Evolutionary conservation across 164 flowering plant genomes (phyloP), one percentile per base, ranked within the genome.

Genomic region (Stephania yunnanensis): DNA sequence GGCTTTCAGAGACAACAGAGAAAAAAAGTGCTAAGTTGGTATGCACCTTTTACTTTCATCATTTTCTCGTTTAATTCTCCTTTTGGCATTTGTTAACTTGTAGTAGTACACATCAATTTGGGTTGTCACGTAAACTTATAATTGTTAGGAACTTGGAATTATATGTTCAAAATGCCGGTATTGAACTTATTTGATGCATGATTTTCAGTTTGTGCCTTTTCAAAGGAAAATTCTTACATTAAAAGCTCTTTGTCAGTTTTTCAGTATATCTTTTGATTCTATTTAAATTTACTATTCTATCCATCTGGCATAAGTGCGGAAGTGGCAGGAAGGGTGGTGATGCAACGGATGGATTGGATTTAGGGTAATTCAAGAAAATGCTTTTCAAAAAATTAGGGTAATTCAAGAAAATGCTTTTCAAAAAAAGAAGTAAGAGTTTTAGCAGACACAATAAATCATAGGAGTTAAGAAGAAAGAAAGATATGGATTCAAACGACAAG

Each of bases 1-100:
- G 98, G 53, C 92, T 95, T 3, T 95, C 99, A 2, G 99, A 90
- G 78, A 80, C 7, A 53, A 83, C 97, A 31, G 98, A 95, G 84
- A 81, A 64, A 73, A 82, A 87, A 81, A 89, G 99, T 84, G 85
- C 97, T 68, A 93, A 89, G 79, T 71, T 93, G 91, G 99, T 95
- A 83, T 4, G 55, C 13, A 69, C 17, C 22, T 58, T 55, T 45
- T 46, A 19, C 25, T 19, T 3, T 46, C 46, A 69, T 52, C 12
- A 44, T 45, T 19, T 71, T 31, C 64, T 71, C 64, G 63, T 64
- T 58, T 36, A 29, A 19, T 36, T 10, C 10, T 11, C 52, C 3
- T 65, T 64, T 11, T 61, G 66, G 9, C 25, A n/a, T 61, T 61
- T 61, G 66, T 61, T n/a, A 17, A 61, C 19, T 61, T n/a, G 19